Conservation (phyloP, 1,284 basidiomycete species). For the Tranzscheliella williamsii region DNA sequence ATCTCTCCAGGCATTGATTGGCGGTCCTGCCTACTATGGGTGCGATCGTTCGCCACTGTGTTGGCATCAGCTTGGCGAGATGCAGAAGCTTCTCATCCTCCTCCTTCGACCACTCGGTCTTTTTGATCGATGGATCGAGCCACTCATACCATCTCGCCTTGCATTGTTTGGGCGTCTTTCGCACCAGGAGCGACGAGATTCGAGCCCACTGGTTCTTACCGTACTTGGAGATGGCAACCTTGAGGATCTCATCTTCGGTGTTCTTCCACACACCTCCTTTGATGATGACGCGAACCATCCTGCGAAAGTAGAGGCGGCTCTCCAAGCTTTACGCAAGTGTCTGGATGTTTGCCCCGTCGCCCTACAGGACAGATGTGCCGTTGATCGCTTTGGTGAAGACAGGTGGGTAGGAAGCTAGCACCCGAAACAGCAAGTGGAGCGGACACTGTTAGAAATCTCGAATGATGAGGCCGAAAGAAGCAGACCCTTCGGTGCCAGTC, state of each 20-base stretch:
- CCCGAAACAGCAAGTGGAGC: too few species aligned
- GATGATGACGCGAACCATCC: constrained; percentile 59
- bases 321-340: not conserved
- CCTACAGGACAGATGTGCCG: too few species aligned
- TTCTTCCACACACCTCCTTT: constrained; percentile 62
- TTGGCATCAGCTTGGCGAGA: constrained; percentile 98
- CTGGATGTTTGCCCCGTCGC: too few species aligned
- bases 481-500: too few species aligned
- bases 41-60: constrained; percentile 99
- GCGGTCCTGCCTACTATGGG: constrained; percentile 99
- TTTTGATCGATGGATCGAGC: constrained; percentile 99
- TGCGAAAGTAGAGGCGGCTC: too few species aligned
- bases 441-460: too few species aligned
- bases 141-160: constrained; percentile 99
- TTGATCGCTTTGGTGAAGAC: too few species aligned
- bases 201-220: constrained; percentile 74
- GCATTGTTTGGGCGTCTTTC: constrained; percentile 99
- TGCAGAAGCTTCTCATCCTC: constrained; percentile 99
- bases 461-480: too few species aligned
- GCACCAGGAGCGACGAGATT: constrained; percentile 93
- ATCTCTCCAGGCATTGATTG: constrained; percentile 95
- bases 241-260: constrained; percentile 61
- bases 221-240: constrained; percentile 61
- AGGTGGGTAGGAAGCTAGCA: too few species aligned
- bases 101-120: constrained; percentile 81